phyloP scores from a whole-genome alignment of 2,329 filamentous ascomycete species.

The Aspergillus persii region DNA sequence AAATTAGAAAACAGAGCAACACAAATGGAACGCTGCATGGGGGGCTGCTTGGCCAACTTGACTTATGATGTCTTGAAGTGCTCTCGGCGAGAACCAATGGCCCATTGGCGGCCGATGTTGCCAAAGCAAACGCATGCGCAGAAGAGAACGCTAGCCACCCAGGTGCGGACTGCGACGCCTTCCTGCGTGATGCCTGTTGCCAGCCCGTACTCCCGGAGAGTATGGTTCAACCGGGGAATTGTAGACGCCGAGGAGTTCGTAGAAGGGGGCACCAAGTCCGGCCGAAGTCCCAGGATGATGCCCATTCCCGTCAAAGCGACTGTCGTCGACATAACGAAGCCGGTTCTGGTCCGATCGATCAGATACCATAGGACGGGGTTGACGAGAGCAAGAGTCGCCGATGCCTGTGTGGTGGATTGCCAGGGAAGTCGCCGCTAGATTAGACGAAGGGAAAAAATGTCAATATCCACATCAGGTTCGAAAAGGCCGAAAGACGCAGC shows the following conservation, averaged over 20 bases:
- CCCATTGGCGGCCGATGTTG: conserved; percentile 82
- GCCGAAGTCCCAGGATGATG: conserved; percentile 70
- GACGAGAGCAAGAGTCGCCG: conserved; percentile 80
- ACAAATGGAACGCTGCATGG: background rate
- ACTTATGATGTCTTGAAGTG: conserved; percentile 17
- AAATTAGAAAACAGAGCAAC: background rate
- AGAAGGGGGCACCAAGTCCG: conserved; percentile 72
- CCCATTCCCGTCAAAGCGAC: conserved; percentile 74
- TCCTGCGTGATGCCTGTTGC: conserved; percentile 45
- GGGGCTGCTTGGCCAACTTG: background rate
- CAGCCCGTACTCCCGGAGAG: conserved; percentile 31
- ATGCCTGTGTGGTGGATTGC: conserved; percentile 92
- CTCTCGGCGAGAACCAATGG: conserved; percentile 44
- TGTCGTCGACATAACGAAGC: conserved; percentile 73
- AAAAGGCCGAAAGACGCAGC: background rate
- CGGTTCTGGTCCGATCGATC: conserved; percentile 83
- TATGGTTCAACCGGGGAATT: conserved; percentile 26
- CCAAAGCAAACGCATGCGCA: conserved; percentile 95
- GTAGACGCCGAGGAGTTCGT: conserved; percentile 42
- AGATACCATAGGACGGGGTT: conserved; percentile 97
- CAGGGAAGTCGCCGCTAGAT: conserved; percentile 80
- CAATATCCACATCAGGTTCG: conserved; percentile 5
- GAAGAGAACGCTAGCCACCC: conserved; percentile 91
- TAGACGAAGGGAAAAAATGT: conserved; percentile 12
- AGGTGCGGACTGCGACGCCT: conserved; percentile 67